Conservation (phyloP, 2,329 filamentous ascomycete genomes). For the Apiospora arundinis region DNA sequence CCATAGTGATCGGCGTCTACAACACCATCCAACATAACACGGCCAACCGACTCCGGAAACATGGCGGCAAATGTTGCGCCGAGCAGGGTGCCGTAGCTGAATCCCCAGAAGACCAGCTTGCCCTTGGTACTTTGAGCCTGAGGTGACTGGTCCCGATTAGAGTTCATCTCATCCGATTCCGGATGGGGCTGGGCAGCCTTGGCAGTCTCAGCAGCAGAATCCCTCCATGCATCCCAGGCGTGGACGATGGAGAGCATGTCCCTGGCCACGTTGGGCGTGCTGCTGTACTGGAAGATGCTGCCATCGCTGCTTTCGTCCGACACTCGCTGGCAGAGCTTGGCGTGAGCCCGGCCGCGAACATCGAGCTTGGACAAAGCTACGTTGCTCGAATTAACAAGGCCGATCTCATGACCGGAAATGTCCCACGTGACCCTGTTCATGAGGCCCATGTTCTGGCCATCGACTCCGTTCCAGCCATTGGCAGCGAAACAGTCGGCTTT, state of each 20-base stretch:
- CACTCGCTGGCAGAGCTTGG: slow-evolving; percentile 40
- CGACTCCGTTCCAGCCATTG: slow-evolving; percentile 31
- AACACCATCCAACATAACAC: slow-evolving; percentile 48
- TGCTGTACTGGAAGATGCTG: slow-evolving; percentile 42
- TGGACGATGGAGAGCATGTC: slow-evolving; percentile 51
- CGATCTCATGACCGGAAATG: slow-evolving; percentile 37
- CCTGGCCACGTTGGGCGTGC: slow-evolving; percentile 44
- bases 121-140: slow-evolving; percentile 32
- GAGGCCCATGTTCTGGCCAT: slow-evolving; percentile 36
- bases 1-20: slow-evolving; percentile 50
- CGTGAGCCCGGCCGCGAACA: slow-evolving; percentile 38
- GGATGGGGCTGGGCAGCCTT: slow-evolving; percentile 24
- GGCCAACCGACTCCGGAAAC: slow-evolving; percentile 49
- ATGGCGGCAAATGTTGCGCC: slow-evolving; percentile 49
- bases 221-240: slow-evolving; percentile 45
- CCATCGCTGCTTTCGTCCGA: slow-evolving; percentile 36
- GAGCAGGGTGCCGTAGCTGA: slow-evolving; percentile 48
- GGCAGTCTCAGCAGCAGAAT: slow-evolving; percentile 24
- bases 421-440: slow-evolving; percentile 44
- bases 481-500: slow-evolving; percentile 46
- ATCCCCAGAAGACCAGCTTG: slow-evolving; percentile 47
- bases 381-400: slow-evolving; percentile 44
- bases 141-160: slow-evolving; percentile 24
- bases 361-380: slow-evolving; percentile 38
- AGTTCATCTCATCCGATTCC: slow-evolving; percentile 23